These are phyloP conservation scores for Heliamphora exappendiculata DNA, from an alignment of 148 eudicot species.

Conservation along the genomic window DNA sequence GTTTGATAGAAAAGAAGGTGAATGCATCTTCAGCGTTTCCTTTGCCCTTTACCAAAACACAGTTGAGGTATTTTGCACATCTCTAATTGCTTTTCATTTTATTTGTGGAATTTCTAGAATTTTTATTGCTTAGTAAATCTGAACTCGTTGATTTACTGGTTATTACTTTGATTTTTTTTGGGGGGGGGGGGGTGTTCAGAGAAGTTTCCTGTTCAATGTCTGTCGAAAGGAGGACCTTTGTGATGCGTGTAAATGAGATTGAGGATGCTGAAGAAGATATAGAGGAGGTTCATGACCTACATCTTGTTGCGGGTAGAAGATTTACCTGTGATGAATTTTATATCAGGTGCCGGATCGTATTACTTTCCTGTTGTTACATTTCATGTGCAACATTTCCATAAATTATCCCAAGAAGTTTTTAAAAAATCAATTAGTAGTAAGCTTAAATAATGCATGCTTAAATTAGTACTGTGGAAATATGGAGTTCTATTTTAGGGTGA, in stretches of 20 bases:
- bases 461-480: neutral
- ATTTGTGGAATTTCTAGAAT: neutral
- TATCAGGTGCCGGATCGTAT: conserved; percentile 33
- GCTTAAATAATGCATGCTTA: neutral
- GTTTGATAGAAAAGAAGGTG: conserved; percentile 46
- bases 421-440: neutral
- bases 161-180: neutral
- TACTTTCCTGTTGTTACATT: neutral
- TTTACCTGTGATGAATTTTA: conserved; percentile 45
- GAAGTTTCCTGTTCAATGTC: conserved; percentile 25
- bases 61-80: conserved; percentile 25
- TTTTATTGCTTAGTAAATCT: neutral
- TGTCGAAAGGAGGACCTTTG: conserved; percentile 36
- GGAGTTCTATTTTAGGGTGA: conserved; percentile 2
- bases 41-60: conserved; percentile 36
- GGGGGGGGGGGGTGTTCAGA: conserved; percentile 19
- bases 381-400: neutral
- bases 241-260: conserved; percentile 45
- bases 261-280: conserved; percentile 40
- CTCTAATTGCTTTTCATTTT: neutral
- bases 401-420: neutral
- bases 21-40: conserved; percentile 24
- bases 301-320: conserved; percentile 34
- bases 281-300: conserved; percentile 19
- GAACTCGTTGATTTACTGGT: neutral